Percentiles rank a stretch among this genome's conserved stretches.
Conservation (phyloP, 2,329 filamentous ascomycete genomes). For the Colletotrichum orbiculare region DNA sequence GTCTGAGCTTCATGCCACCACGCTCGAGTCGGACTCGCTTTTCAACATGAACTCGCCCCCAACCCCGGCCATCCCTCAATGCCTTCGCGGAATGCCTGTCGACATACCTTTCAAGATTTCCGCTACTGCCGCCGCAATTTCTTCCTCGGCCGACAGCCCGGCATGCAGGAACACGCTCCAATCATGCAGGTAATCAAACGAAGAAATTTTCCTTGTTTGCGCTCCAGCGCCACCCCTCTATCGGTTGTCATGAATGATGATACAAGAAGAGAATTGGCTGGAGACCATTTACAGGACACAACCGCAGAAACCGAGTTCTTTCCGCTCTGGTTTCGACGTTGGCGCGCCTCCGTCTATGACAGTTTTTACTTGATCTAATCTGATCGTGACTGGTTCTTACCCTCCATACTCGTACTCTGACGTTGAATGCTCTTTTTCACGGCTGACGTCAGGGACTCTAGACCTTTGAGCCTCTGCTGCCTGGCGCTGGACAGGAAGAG, state of each 20-base stretch:
- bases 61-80: slow-evolving; percentile 35
- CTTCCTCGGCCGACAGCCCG: slow-evolving; percentile 10
- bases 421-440: slow-evolving; percentile 31
- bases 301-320: slow-evolving; percentile 61
- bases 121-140: slow-evolving; percentile 11
- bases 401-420: slow-evolving; percentile 8
- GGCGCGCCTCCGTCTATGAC: slow-evolving; percentile 52
- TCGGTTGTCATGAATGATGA: slow-evolving; percentile 52
- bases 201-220: slow-evolving; percentile 27
- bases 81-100: slow-evolving; percentile 30
- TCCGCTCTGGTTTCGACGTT: slow-evolving; percentile 59
- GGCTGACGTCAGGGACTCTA: slow-evolving; percentile 49
- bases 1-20: slow-evolving; percentile 16
- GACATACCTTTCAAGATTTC: slow-evolving; percentile 8
- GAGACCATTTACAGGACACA: slow-evolving; percentile 41
- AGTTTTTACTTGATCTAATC: slow-evolving; percentile 74
- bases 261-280: slow-evolving; percentile 48
- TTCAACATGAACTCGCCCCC: slow-evolving; percentile 22
- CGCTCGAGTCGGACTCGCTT: slow-evolving; percentile 16
- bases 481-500: slow-evolving; percentile 63
- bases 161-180: slow-evolving; percentile 31
- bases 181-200: slow-evolving; percentile 36
- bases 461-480: slow-evolving; percentile 63
- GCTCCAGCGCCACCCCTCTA: slow-evolving; percentile 12
- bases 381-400: slow-evolving; percentile 50